Percentiles rank a stretch among this genome's conserved stretches.
Evolutionary conservation across 495 filamentous ascomycete species (phyloP).

Genomic region (Aspergillus leporis): DNA sequence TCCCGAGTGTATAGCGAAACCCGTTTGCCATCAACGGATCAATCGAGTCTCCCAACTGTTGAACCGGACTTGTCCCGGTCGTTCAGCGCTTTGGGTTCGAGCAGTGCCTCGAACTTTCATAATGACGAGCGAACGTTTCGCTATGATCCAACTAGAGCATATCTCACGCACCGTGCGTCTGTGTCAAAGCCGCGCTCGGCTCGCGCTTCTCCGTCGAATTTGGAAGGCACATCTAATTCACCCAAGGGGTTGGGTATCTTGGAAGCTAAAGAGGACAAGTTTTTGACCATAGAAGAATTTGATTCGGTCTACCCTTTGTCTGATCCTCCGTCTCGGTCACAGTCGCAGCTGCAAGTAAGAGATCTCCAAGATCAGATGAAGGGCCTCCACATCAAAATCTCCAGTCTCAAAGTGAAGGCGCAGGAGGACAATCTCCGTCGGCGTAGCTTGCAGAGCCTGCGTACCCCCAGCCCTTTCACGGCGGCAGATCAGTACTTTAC

Average conservation of each 20-base stretch:
- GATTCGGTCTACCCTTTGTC: conserved; percentile 38
- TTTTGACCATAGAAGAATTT: conserved; percentile 34
- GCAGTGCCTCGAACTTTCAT: conserved; percentile 33
- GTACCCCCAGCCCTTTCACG: conserved; percentile 82
- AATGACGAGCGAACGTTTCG: conserved; percentile 44
- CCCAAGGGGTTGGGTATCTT: conserved; percentile 35
- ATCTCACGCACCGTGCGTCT: conserved; percentile 42
- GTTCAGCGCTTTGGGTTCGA: conserved; percentile 45
- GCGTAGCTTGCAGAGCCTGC: conserved; percentile 79
- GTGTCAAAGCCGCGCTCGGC: conserved; percentile 30
- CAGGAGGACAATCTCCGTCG: conserved; percentile 80
- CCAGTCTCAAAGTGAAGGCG: conserved; percentile 76
- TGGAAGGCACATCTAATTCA: conserved; percentile 24
- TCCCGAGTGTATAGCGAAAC: conserved; percentile 59
- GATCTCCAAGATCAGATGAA: conserved; percentile 92
- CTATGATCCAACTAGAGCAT: conserved; percentile 39
- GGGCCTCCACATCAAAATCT: conserved; percentile 88
- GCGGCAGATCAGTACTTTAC: conserved; percentile 76
- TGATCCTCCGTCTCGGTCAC: conserved; percentile 43
- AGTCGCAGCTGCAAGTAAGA: conserved; percentile 68
- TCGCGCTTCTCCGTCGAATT: conserved; percentile 10
- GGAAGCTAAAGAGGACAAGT: conserved; percentile 21
- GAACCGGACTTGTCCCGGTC: conserved; percentile 41
- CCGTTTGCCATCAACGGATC: conserved; percentile 44
- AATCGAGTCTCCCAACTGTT: conserved; percentile 26